phyloP scores from a whole-genome alignment of 169 alveolate species.

The Pseudocohnilembus persalinus region DNA sequence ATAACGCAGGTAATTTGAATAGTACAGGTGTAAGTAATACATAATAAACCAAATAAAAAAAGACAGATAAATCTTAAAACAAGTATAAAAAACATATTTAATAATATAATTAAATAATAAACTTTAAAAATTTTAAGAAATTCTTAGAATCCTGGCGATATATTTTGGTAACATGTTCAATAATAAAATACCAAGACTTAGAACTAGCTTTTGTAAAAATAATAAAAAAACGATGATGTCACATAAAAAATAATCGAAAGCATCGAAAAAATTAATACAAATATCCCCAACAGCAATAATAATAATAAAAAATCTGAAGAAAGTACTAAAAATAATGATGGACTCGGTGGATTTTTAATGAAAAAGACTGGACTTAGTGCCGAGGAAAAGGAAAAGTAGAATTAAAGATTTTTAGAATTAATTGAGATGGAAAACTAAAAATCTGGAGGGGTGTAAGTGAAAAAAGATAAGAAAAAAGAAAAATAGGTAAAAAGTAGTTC shows the following conservation, averaged over 20 bases:
- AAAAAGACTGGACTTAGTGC: background rate
- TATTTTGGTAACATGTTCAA: background rate
- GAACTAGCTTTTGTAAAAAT: too few species aligned
- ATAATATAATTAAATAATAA: too few species aligned
- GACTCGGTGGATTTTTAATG: background rate
- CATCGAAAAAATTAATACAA: background rate
- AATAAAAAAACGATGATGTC: too few species aligned
- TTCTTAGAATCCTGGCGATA: background rate
- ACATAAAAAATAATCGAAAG: background rate
- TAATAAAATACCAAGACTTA: too few species aligned
- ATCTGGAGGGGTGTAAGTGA: background rate
- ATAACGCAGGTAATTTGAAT: too few species aligned
- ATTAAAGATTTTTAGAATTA: background rate
- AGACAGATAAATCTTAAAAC: too few species aligned
- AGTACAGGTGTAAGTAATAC: too few species aligned
- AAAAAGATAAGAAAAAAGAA: background rate
- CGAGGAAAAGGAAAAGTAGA: background rate
- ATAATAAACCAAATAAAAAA: too few species aligned
- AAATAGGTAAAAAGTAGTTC: background rate
- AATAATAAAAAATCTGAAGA: too few species aligned
- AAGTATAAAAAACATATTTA: too few species aligned
- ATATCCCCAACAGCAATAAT: too few species aligned
- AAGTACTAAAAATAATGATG: background rate
- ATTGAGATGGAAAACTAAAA: background rate
- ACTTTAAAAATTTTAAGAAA: too few species aligned